These are phyloP conservation scores for Lentinula boryana DNA, from an alignment of 768 basidiomycete species.

Conservation along the genomic window DNA sequence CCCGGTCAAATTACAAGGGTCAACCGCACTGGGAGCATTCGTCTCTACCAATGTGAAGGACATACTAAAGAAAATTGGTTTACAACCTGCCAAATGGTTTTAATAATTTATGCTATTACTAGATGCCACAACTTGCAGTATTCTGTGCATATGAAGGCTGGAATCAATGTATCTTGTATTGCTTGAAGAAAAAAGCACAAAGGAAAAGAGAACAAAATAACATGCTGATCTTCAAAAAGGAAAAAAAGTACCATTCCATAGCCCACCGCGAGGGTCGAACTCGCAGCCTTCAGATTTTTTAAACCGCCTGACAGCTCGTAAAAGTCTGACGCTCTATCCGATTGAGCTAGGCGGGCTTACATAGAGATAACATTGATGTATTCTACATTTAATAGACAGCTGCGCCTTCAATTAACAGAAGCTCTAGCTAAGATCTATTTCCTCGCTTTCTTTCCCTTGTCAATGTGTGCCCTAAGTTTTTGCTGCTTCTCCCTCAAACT, in stretches of 20 bases:
- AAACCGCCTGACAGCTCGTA: not conserved
- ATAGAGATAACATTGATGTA: too few species aligned
- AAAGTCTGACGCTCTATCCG: slow-evolving; percentile 61
- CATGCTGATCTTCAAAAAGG: not conserved
- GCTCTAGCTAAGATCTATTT: slow-evolving; percentile 4
- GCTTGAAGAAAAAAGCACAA: too few species aligned
- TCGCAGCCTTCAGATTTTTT: slow-evolving; percentile 57
- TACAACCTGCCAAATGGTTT: slow-evolving; percentile 54
- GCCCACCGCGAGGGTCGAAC: slow-evolving; percentile 84
- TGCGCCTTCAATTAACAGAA: too few species aligned
- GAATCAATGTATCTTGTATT: too few species aligned
- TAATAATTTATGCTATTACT: slow-evolving; percentile 15
- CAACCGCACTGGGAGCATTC: slow-evolving; percentile 39
- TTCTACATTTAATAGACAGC: too few species aligned
- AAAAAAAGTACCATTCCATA: slow-evolving; percentile 21
- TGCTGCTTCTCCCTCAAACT: slow-evolving; percentile 78
- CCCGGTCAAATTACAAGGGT: slow-evolving; percentile 35
- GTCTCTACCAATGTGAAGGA: slow-evolving; percentile 45
- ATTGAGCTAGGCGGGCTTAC: slow-evolving; percentile 57
- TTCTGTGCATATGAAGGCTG: too few species aligned
- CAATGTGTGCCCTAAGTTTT: slow-evolving; percentile 70
- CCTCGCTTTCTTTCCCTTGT: slow-evolving; percentile 50
- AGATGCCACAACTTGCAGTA: too few species aligned
- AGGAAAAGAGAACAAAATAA: not conserved
- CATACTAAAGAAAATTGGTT: slow-evolving; percentile 49